Conservation (phyloP, 1,284 basidiomycete genomes). For the Ustanciosporium gigantosporum region DNA sequence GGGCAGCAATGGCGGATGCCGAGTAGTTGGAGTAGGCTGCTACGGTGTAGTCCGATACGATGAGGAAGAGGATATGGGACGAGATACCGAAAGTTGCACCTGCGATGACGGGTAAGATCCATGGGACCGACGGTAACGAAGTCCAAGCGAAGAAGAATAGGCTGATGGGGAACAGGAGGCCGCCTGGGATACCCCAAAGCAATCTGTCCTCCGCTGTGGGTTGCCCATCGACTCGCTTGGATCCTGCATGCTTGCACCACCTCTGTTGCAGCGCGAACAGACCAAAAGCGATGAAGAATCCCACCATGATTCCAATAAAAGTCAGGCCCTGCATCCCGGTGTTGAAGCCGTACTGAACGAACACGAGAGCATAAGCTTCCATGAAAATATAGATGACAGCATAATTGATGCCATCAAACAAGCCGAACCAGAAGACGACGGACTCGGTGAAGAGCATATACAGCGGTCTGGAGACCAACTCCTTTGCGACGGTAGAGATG, state of each 20-base stretch:
- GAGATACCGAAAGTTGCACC: slow-evolving; percentile 39
- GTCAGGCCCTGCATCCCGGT: slow-evolving; percentile 35
- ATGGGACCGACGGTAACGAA: slow-evolving; percentile 36
- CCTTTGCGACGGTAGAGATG: slow-evolving; percentile 32
- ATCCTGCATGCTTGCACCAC: slow-evolving; percentile 21
- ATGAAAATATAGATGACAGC: slow-evolving; percentile 61
- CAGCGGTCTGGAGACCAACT: slow-evolving; percentile 46
- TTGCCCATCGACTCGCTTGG: slow-evolving; percentile 11
- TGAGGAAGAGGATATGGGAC: slow-evolving; percentile 49
- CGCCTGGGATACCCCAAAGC: slow-evolving; percentile 37
- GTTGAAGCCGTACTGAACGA: slow-evolving; percentile 45
- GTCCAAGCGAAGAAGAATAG: slow-evolving; percentile 56
- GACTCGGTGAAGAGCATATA: slow-evolving; percentile 59
- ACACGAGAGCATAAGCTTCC: slow-evolving; percentile 61
- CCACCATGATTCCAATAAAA: slow-evolving; percentile 40
- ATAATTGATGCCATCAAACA: slow-evolving; percentile 55
- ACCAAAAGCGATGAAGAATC: slow-evolving; percentile 34
- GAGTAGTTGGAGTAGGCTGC: slow-evolving; percentile 44
- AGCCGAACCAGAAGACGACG: slow-evolving; percentile 50
- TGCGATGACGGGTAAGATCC: slow-evolving; percentile 45
- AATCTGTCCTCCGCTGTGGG: slow-evolving; percentile 33
- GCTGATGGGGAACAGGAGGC: slow-evolving; percentile 32
- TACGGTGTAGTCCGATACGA: slow-evolving; percentile 50
- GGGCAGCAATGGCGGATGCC: slow-evolving; percentile 45
- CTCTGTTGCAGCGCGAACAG: slow-evolving; percentile 32